These are phyloP conservation scores for Diaporthe humulicola DNA, from an alignment of 2,329 filamentous ascomycete genomes.

Conservation along the genomic window DNA sequence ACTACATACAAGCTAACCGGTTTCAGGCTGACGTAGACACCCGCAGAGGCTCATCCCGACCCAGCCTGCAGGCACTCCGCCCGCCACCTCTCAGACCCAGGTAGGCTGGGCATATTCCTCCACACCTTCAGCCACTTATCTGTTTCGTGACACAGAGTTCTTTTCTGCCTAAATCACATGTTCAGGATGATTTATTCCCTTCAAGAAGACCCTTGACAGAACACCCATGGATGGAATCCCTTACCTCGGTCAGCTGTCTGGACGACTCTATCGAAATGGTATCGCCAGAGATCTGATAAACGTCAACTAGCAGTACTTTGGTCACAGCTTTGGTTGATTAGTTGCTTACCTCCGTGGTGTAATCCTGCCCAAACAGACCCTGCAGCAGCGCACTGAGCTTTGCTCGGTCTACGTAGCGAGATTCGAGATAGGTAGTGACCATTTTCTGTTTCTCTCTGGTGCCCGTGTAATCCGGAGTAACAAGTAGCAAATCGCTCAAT, in stretches of 20 bases:
- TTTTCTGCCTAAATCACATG: not conserved
- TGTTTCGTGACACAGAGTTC: not conserved
- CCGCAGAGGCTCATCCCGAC: not conserved
- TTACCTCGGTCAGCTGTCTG: slow-evolving; percentile 4
- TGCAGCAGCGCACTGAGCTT: not conserved
- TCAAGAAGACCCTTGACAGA: not conserved
- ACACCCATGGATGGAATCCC: not conserved
- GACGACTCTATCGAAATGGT: slow-evolving; percentile 1
- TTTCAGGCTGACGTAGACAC: not conserved
- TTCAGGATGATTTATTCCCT: too few species aligned
- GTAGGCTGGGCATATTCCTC: not conserved
- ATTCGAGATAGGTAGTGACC: slow-evolving; percentile 2
- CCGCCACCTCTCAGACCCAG: not conserved
- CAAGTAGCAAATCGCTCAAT: not conserved
- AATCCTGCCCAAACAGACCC: not conserved
- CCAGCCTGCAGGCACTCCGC: not conserved
- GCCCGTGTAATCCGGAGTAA: not conserved
- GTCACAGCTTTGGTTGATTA: not conserved
- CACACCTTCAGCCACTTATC: not conserved
- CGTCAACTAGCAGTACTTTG: not conserved
- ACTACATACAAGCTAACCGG: not conserved
- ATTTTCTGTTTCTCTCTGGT: not conserved
- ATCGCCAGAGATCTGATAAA: not conserved
- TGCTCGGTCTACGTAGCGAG: slow-evolving; percentile 1
- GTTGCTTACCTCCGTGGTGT: not conserved